Evolutionary conservation across 2,329 filamentous ascomycete species (phyloP), one percentile per base, ranked within the genome.

Genomic region (Aspergillus tamarii): DNA sequence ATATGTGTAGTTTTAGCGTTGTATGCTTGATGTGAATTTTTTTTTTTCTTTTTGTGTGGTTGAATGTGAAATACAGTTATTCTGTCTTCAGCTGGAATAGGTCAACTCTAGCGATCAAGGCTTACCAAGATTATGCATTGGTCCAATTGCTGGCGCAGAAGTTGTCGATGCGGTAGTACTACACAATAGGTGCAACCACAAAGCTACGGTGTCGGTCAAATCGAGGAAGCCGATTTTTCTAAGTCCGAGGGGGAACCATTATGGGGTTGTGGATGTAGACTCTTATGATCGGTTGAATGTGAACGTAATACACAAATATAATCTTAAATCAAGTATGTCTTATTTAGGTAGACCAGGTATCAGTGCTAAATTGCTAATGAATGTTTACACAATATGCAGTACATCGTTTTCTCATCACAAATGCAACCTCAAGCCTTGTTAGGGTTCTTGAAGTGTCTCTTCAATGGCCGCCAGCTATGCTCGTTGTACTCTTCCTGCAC

Each of bases 391-490:
- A 48, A 32, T 54, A 36, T 36, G 52, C 30, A 30, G 52, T 54
- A 54, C 52, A 54, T 36, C 11, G 10, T 36, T 54, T 34, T 36
- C 21, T 53, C 34, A n/a, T 54, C 23, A 60, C n/a, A 16, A 53
- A 32, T 28, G 21, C 28, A 43, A 28, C 14, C 26, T 32, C 28
- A 52, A 19, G 56, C 56, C 71, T 83, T 82, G 65, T 83, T 80
- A 21, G 84, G 83, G 72, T 81, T 81, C 73, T 82, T 81, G 67
- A 89, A 91, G 73, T 90, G 86, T 50, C 88, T 84, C 77, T 87
- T 86, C 59, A 91, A 79, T 0, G 85, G 85, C 32, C 84, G 88
- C 93, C 93, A 97, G 75, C 91, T 94, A 81, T 96, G 91, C 62
- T 89, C 87, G 74, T 88, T 93, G 73, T 95, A 96, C 62, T 86